Evolutionary conservation across 352 stramenopile species (phyloP).

Genomic region (Phytophthora crassamura): DNA sequence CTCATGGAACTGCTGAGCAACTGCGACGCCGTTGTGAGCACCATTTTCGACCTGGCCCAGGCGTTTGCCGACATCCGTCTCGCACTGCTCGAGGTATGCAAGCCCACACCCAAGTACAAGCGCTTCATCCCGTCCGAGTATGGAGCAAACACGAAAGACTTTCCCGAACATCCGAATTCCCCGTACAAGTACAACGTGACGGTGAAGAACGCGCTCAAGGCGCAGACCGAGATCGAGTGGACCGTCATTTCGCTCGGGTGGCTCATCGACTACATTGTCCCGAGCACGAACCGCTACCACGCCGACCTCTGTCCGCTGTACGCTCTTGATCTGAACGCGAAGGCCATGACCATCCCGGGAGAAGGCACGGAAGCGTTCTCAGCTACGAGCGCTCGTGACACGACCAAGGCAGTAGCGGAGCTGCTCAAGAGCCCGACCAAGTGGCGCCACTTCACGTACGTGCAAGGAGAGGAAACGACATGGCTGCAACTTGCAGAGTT

Average conservation of each 20-base stretch:
- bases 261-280: constrained; percentile 44
- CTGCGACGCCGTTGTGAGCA: constrained; percentile 43
- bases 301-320: constrained; percentile 19
- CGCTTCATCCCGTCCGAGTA: constrained; percentile 58
- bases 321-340: constrained; percentile 31
- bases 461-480: constrained; percentile 45
- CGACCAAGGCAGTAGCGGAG: constrained; percentile 21
- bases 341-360: constrained; percentile 46
- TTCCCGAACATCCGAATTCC: constrained; percentile 17
- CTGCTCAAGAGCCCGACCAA: constrained; percentile 35
- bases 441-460: constrained; percentile 41
- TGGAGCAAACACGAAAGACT: constrained; percentile 38
- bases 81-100: constrained; percentile 42
- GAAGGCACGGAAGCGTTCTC: constrained; percentile 38
- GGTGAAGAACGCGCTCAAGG: constrained; percentile 28
- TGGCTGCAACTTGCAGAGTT: constrained; percentile 37
- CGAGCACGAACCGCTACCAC: constrained; percentile 38
- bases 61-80: constrained; percentile 27
- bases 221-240: constrained; percentile 48
- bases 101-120: constrained; percentile 47
- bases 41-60: constrained; percentile 20
- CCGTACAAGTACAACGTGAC: constrained; percentile 18
- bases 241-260: constrained; percentile 39
- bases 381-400: constrained; percentile 37
- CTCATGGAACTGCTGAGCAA: constrained; percentile 31